Evolutionary conservation across 2,329 filamentous ascomycete species (phyloP), one percentile per base, ranked within the genome.

Genomic region (Trichoderma guizhouense): DNA sequence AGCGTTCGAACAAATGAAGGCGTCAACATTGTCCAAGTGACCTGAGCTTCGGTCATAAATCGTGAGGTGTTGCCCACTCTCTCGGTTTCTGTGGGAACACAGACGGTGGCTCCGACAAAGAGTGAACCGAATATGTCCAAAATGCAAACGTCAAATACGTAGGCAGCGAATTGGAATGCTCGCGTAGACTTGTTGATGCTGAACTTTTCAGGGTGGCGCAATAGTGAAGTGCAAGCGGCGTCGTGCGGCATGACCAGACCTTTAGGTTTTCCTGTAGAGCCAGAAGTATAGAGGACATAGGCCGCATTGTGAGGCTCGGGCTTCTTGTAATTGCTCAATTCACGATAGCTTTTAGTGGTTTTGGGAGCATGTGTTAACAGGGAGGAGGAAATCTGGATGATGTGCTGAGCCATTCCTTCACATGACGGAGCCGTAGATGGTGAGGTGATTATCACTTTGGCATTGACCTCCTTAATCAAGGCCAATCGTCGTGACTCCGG

Each of bases 261-360:
- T 32, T 76, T 76, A 7, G 75, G 74, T n/a, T 72, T 73, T n/a
- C 74, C 75, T 2, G 74, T 76, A 30, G 71, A 73, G 1, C 74
- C 75, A 7, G 74, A 76, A 1, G 74, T 76, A 28, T 75, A 76
- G 8, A 76, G 32, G 1, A 73, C 28, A 30, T 74, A 75, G 1
- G 72, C 73, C 7, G 69, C 63, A 26, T 74, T 32, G 0, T 71
- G 34, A 28, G 51, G 53, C 11, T 26, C n/a, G 1, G 34, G 11
- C 7, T 26, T 58, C 18, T 68, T 32, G 12, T 58, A 58, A 24
- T 15, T 60, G 8, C 18, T 32, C 3, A 55, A 8, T 24, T 8
- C 11, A 12, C 8, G 53, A 43, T 58, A 58, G 15, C n/a, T 24
- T 4, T 5, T 14, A 6, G 9, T 9, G 5, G 4, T 24, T 7